These are phyloP conservation scores for Gentiana macrophylla DNA, from an alignment of 257 asterid species.

Conservation along the genomic window DNA sequence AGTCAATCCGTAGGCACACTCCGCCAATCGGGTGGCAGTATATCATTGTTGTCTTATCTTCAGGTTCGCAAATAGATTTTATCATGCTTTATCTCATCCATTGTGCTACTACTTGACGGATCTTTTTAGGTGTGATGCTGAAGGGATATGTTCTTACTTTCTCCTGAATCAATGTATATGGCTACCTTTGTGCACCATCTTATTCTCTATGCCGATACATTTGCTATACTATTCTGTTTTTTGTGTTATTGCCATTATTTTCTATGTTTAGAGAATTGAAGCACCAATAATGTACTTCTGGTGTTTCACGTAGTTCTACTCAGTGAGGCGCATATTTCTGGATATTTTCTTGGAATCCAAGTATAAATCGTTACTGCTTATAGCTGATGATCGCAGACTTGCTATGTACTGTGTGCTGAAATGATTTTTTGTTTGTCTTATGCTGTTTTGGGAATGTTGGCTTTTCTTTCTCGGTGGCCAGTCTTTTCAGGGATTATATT, in stretches of 20 bases:
- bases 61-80: conserved; percentile 44
- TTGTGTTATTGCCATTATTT: neutral
- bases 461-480: too few relatives aligned
- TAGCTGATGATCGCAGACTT: too few relatives aligned
- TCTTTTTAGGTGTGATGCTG: too few relatives aligned
- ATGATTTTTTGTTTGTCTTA: too few relatives aligned
- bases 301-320: neutral
- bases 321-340: conserved; percentile 42
- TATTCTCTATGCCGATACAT: neutral
- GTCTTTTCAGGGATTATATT: neutral
- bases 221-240: neutral
- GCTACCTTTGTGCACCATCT: neutral
- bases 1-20: conserved; percentile 77
- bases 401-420: neutral
- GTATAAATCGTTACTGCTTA: too few relatives aligned
- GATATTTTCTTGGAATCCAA: neutral
- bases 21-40: conserved; percentile 27
- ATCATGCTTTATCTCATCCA: conserved; percentile 1
- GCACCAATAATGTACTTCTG: too few relatives aligned
- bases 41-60: conserved; percentile 71
- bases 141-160: too few relatives aligned
- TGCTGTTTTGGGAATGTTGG: too few relatives aligned
- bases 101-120: too few relatives aligned
- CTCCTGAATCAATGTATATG: neutral
- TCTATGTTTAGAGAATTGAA: too few relatives aligned